Conservation (phyloP, 2,329 filamentous ascomycete species). For the Clonostachys sp. region DNA sequence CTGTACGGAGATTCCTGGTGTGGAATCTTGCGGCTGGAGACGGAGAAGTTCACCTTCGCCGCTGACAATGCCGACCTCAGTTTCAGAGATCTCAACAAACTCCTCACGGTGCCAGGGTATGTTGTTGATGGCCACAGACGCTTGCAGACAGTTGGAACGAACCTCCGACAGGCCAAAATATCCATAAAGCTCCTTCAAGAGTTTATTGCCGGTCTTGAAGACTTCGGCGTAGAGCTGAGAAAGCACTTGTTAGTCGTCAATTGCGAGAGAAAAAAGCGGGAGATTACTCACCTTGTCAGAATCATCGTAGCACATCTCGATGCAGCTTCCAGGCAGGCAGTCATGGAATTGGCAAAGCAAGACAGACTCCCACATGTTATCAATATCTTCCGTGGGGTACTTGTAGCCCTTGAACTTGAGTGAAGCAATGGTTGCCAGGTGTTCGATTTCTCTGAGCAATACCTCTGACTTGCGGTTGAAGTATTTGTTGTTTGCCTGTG, state of each 20-base stretch:
- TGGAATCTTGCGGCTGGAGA: conserved; percentile 41
- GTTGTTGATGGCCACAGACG: conserved; percentile 72
- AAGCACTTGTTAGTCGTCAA: conserved; percentile 11
- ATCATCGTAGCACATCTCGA: conserved; percentile 98
- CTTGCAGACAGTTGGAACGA: conserved; percentile 29
- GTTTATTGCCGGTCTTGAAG: conserved; percentile 69
- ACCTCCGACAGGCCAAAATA: conserved; percentile 58
- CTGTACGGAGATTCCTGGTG: conserved; percentile 45
- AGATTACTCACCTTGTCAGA: conserved; percentile 63
- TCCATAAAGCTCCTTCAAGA: conserved; percentile 65
- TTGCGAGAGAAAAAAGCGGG: not conserved
- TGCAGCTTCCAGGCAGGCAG: conserved; percentile 88
- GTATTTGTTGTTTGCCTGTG: conserved; percentile 93
- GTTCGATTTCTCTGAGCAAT: conserved; percentile 81
- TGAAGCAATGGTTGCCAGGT: conserved; percentile 80
- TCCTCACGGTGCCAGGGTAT: conserved; percentile 80
- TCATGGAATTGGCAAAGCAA: conserved; percentile 97
- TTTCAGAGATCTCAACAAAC: conserved; percentile 59
- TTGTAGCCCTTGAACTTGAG: conserved; percentile 69
- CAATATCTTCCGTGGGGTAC: conserved; percentile 91
- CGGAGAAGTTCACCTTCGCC: conserved; percentile 49
- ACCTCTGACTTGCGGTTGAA: conserved; percentile 87
- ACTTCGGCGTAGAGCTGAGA: conserved; percentile 72
- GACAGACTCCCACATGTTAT: conserved; percentile 91
- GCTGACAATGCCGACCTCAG: conserved; percentile 47